Base-by-base conservation (phyloP, 345 rosid genomes). In the Fremontodendron californicum region DNA sequence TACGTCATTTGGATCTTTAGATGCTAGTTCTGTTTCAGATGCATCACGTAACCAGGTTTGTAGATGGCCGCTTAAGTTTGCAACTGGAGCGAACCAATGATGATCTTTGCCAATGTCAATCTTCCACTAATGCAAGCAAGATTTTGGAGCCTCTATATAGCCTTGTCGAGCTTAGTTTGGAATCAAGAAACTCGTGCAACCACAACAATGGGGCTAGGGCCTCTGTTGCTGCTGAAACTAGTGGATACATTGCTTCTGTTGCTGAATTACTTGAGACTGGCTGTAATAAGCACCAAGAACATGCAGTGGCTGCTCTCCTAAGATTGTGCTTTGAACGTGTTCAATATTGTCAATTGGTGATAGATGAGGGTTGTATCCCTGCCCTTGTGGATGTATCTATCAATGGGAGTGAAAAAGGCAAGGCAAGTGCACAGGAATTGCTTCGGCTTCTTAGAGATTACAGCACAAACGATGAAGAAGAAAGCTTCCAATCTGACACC, bases 301-400 rank as follows among this genome's bases (percentile, higher is more conserved):
- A 72, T 16, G 88, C 89, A 52, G 82, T 80, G 57, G 61, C 80
- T 40, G 83, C 83, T 60, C 82, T 88, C 16, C 82, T 83, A 11
- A 80, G 77, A 46, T 77, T 88, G 7, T 88, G 91, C 74, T 81
- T 71, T 19, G 74, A 84, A 23, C 61, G 78, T 64, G 75, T 78
- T 0, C 81, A 67, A 64, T 86, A 92, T 71, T 90, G 97, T 67
- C 71, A 89, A 29, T 58, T 90, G 80, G 86, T 92, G 8, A 84
- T 90, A 92, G 80, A 79, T 9, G 92, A 90, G 80, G 89, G 89
- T 33, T 83, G 90, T 8, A 86, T 90, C 75, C 87, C 97, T 15
- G 80, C 87, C 51, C 90, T 92, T 15, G 37, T 78, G 39, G 39
- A 19, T 58, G 80, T 90, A 75, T 79, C 93, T 3, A 58, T 73